Percentiles rank a stretch among this genome's conserved stretches.
phyloP scores from a whole-genome alignment of 495 filamentous ascomycete species.

The Glutinoglossum americanum region DNA sequence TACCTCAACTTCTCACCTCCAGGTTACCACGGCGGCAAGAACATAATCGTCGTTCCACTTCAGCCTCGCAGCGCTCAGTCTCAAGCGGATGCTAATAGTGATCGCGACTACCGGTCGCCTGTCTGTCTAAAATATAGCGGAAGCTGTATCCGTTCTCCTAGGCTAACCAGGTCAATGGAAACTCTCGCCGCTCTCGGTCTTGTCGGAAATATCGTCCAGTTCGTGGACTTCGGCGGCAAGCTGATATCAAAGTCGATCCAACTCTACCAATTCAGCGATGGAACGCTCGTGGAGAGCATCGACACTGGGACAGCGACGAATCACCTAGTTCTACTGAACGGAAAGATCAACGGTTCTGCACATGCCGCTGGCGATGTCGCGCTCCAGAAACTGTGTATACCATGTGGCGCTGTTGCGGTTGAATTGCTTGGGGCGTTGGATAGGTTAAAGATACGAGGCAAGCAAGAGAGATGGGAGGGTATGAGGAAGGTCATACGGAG shows the following conservation, averaged over 20 bases:
- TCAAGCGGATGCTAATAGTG: too few species aligned
- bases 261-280: too few species aligned
- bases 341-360: background rate
- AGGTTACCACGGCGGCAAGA: too few species aligned
- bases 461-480: slow-evolving; percentile 5
- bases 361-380: background rate
- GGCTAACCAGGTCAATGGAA: too few species aligned
- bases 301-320: slow-evolving; percentile 1
- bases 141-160: too few species aligned
- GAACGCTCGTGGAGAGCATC: background rate
- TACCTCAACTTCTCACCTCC: too few species aligned
- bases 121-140: too few species aligned
- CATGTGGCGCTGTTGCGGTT: background rate
- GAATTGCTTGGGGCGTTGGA: slow-evolving; percentile 4
- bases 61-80: too few species aligned
- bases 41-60: too few species aligned
- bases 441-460: slow-evolving; percentile 2
- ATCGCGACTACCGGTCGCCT: too few species aligned
- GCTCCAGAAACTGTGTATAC: background rate
- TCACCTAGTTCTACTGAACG: slow-evolving; percentile 4
- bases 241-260: background rate
- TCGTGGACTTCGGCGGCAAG: slow-evolving; percentile 4
- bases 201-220: slow-evolving; percentile 5
- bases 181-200: slow-evolving; percentile 1
- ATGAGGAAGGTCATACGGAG: slow-evolving; percentile 5